Evolutionary conservation across 1,284 basidiomycete species (phyloP), one percentile per base, ranked within the genome.

Genomic region (Pseudozyma tsukubaensis): DNA sequence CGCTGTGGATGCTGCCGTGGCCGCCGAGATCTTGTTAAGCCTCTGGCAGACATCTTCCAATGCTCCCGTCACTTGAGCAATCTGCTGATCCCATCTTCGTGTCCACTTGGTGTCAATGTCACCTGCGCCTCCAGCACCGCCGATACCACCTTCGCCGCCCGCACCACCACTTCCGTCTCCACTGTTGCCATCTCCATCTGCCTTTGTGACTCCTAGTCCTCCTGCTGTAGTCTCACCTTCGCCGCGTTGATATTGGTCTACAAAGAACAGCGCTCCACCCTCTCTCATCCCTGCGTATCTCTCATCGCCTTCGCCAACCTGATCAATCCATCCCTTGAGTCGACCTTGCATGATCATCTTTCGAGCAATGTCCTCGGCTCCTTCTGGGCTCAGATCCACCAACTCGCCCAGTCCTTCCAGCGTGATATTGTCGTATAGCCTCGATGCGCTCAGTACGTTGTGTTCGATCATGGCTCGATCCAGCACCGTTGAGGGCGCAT

Each of bases 391-490:
- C 35, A 83, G 62, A 48, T 77, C 69, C 4, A 80, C 73, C 37
- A 85, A 32, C 0, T 63, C 58, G 11, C 76, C 72, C 16, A 79
- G 60, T 13, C 77, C 80, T n/a, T 59, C 61, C 14, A 81, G 44
- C 8, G 77, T 76, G 62, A 81, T 77, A 48, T 70, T 68, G 53
- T 65, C 60, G 50, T 82, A 82, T 11, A 82, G 76, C 83, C 94
- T 93, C 1, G 94, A 96, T 80, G 94, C 94, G 11, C 95, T 94
- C 64, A 97, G 89, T 16, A 99, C 88, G 84, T 99, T 99, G 86
- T 99, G 97, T 84, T 99, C 96, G 90, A 98, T 93, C 50, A 99
- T 93, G 2, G 97, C 97, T 52, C 94, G 89, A 84, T 98, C 96
- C 35, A 99, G 89, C n/a, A 99, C 94, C 10, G 94, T 98, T 7